Base-by-base conservation (phyloP, 306 rosid species). In the Senna siamea region DNA sequence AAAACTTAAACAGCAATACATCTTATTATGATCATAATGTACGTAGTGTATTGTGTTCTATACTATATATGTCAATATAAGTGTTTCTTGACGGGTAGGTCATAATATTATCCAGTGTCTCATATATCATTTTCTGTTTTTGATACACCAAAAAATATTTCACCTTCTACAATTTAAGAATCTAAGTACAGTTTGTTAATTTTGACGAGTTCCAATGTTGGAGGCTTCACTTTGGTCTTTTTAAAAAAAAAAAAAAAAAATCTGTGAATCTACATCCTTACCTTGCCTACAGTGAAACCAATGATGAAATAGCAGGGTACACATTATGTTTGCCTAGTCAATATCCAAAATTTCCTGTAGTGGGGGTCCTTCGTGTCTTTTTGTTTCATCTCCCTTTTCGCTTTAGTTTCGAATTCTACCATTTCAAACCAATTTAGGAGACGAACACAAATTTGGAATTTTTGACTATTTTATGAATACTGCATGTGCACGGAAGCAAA, bases 281-380 rank as follows among this genome's bases (percentile, higher is more conserved):
- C 67, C 70, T 38, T 77, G 60, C 79, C 67, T 54, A 72, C 71
- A 2, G 64, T 67, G 59, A 70, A 23, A 58, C 53, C 67, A 73
- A 86, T 68, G 67, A 74, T 80, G 81, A 50, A 50, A 79, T 28
- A 69, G 54, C 62, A 55, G 69, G 50, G 74, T 82, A 23, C 41
- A 60, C 77, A 76, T 74, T 75, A 52, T 72, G 50, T 71, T 48
- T 72, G 81, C 77, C 12, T 38, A 43, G 76, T 75, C 73, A 20
- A 67, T 6, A 26, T 72, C 83, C 83, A 70, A 43, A 56, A n/a
- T 65, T 71, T 63, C 20, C 32, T 1, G 26, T 50, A 74, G 83
- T 72, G 78, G 82, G 20, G n/a, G 14, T 67, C 12, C 66, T 41
- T 54, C 77, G 26, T 34, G 34, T 67, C 51, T 20, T 30, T 38